Evolutionary conservation across 495 filamentous ascomycete genomes (phyloP).

Genomic region (Durotheca rogersii): DNA sequence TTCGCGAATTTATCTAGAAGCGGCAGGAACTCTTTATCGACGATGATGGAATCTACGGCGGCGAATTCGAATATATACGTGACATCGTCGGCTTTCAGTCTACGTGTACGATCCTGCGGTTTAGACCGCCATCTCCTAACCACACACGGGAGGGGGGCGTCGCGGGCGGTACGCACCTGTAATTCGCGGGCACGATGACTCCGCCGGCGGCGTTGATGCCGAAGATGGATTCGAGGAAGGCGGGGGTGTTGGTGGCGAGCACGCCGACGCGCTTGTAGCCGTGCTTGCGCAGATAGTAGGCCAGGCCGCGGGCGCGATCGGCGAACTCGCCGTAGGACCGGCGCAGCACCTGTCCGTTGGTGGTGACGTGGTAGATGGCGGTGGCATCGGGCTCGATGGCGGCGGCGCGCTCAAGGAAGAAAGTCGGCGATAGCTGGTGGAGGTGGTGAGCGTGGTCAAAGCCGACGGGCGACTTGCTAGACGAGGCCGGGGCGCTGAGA

Average conservation of each 20-base stretch:
- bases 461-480: slow-evolving; percentile 35
- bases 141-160: background rate
- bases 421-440: slow-evolving; percentile 83
- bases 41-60: slow-evolving; percentile 85
- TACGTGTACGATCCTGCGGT: slow-evolving; percentile 12
- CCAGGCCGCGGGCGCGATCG: slow-evolving; percentile 80
- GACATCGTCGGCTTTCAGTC: slow-evolving; percentile 85
- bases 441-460: slow-evolving; percentile 61
- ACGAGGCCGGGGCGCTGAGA: slow-evolving; percentile 46
- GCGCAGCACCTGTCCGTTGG: slow-evolving; percentile 68
- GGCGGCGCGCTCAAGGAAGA: slow-evolving; percentile 85
- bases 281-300: slow-evolving; percentile 78
- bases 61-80: slow-evolving; percentile 84
- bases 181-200: slow-evolving; percentile 84
- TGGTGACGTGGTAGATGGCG: slow-evolving; percentile 85
- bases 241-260: slow-evolving; percentile 87
- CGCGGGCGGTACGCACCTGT: slow-evolving; percentile 41
- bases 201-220: slow-evolving; percentile 83
- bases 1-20: slow-evolving; percentile 67
- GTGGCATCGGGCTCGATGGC: slow-evolving; percentile 84
- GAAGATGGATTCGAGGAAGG: slow-evolving; percentile 87
- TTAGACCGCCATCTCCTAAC: background rate
- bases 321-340: slow-evolving; percentile 78
- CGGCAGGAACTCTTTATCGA: slow-evolving; percentile 72
- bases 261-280: slow-evolving; percentile 72